These are phyloP conservation scores for Nissolia schottii DNA, from an alignment of 306 rosid species.

Conservation along the genomic window DNA sequence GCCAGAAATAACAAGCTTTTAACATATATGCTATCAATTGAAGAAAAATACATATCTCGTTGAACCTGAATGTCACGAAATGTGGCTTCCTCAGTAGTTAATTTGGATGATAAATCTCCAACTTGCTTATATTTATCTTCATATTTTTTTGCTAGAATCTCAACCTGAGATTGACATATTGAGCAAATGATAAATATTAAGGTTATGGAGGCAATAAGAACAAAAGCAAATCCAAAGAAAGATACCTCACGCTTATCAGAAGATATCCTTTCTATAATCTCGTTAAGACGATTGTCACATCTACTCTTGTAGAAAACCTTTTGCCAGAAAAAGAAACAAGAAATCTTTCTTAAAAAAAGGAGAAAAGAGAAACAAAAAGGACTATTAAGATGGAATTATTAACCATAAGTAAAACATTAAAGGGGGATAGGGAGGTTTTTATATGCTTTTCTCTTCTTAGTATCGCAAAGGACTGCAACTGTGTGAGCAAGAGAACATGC, in stretches of 20 bases:
- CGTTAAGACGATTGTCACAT: constrained; percentile 93
- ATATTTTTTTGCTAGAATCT: constrained; percentile 74
- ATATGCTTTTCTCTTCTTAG: constrained; percentile 7
- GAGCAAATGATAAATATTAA: constrained; percentile 8
- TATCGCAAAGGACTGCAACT: constrained; percentile 5
- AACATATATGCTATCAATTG: constrained; percentile 15
- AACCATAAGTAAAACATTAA: constrained; percentile 1
- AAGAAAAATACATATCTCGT: constrained; percentile 1
- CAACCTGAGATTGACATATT: constrained; percentile 56
- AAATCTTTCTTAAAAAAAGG: constrained; percentile 1
- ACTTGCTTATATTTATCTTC: constrained; percentile 87
- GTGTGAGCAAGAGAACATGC: constrained; percentile 1
- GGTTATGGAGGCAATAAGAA: constrained; percentile 17
- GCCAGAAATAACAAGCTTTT: background rate
- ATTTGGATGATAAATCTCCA: constrained; percentile 92
- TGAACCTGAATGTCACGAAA: constrained; percentile 91
- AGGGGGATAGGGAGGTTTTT: background rate
- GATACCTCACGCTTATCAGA: constrained; percentile 83
- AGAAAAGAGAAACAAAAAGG: background rate
- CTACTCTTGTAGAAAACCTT: constrained; percentile 98
- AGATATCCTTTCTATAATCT: constrained; percentile 74
- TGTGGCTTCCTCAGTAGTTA: constrained; percentile 87
- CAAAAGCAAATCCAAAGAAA: constrained; percentile 28
- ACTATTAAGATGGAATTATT: background rate
- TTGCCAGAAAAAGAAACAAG: constrained; percentile 16